Base-by-base conservation (phyloP, 345 rosid genomes). In the Lumnitzera racemosa region DNA sequence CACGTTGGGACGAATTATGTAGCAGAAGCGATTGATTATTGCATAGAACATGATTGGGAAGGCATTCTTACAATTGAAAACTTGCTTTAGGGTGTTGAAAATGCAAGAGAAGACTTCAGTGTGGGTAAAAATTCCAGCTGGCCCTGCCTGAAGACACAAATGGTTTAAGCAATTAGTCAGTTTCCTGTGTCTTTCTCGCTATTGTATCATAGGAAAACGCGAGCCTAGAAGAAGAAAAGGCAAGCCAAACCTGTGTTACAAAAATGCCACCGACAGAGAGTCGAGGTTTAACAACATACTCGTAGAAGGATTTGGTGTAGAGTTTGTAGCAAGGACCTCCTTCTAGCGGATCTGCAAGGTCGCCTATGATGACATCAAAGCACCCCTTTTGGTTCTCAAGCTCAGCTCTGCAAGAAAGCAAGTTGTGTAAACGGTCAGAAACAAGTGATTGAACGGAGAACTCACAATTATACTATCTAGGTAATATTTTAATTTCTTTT, bases 71-170 rank as follows among this genome's bases (percentile, higher is more conserved):
- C 90, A 72, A 70, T 78, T 81, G 77, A 84, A 84, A 36, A 78
- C 83, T 73, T 84, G 87, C 61, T 55, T 80, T 20, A 84, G 61
- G 10, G 90, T 84, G 77, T 84, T 79, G 72, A 68, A 74, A 51
- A 81, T 84, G 67, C 81, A 81, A 46, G 90, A 67, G 66, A 79
- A 84, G 3, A 84, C 90, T 74, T 84, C 87, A 1, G 77, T 80
- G 63, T 82, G 90, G 79, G 76, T 84, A 70, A 84, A 84, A 55
- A 84, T 82, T 68, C 90, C 87, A 13, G 90, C 90, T 17, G 90
- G 87, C 13, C 90, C 90, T 8, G 90, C 90, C 90, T 83, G 56
- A 53, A 69, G 15, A 71, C 23, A 41, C 23, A 43, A 56, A 29
- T 64, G 14, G 13, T 7, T 41, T 23, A 29, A 13, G 12, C 47